phyloP scores from a whole-genome alignment of 1,284 basidiomycete genomes.

The Hymenochaete sp. region DNA sequence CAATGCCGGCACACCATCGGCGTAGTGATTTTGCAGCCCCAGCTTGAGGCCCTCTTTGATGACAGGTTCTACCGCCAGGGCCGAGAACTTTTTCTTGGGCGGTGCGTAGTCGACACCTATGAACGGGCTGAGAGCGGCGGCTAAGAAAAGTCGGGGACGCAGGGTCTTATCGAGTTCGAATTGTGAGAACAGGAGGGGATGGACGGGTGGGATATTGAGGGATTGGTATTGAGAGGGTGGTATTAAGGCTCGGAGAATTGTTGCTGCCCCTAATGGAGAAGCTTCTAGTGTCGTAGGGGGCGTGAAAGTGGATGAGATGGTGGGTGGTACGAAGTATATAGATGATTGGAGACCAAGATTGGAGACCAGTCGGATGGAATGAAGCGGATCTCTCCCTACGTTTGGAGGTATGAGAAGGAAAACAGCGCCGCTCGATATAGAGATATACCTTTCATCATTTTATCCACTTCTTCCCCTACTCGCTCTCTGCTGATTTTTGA shows the following conservation, averaged over 20 bases:
- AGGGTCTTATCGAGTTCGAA: conserved; percentile 33
- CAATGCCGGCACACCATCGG: conserved; percentile 65
- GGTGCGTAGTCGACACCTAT: conserved; percentile 49
- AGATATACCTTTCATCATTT: conserved; percentile 89
- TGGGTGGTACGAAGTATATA: conserved; percentile 55
- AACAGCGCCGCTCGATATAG: no score
- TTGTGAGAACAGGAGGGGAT: conserved; percentile 39
- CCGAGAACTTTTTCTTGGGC: conserved; percentile 47
- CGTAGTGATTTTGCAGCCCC: conserved; percentile 70
- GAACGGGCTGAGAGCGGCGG: conserved; percentile 62
- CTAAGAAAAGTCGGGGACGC: conserved; percentile 63
- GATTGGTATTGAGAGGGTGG: conserved; percentile 22
- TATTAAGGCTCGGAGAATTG: conserved; percentile 45
- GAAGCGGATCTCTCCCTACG: conserved; percentile 63
- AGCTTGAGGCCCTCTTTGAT: conserved; percentile 80
- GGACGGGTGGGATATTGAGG: conserved; percentile 27
- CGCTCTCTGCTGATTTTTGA: conserved; percentile 83
- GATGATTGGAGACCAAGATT: conserved; percentile 59
- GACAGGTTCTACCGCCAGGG: conserved; percentile 56
- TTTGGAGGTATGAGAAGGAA: neutral
- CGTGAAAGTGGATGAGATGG: conserved; percentile 40
- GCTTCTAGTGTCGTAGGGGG: conserved; percentile 29
- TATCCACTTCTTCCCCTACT: conserved; percentile 83
- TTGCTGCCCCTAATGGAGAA: conserved; percentile 46
- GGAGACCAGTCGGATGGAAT: conserved; percentile 66